Evolutionary conservation across 2,329 filamentous ascomycete species (phyloP), one percentile per base, ranked within the genome.

Genomic region (Xylaria multiplex): DNA sequence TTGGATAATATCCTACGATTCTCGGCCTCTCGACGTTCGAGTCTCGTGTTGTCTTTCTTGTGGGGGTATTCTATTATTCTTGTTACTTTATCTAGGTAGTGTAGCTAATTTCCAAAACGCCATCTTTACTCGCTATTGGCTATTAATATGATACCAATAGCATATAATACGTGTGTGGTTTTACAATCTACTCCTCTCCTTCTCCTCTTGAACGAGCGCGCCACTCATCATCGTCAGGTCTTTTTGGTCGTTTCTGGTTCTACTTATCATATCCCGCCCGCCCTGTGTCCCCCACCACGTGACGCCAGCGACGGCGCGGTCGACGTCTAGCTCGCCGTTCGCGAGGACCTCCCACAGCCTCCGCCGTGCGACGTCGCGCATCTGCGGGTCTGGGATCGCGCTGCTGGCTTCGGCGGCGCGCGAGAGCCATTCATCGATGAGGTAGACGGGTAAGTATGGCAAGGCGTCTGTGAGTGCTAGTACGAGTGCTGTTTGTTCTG

Each of bases 321-420:
- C 92, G 27, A 96, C 90, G 78, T 97, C 93, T 88, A 97, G 91
- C 80, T 97, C 93, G 3, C 93, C 93, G 71, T 86, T 89, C 46
- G 90, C 90, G 9, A 97, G 79, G 2, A 93, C 85, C 64, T 96
- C 90, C 89, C 92, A 93, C 77, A 96, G 91, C 56, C 93, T 83
- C 69, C 88, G 85, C 74, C 89, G 88, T 43, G 90, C 92, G 2
- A 83, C 81, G 53, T 89, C 85, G 49, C 89, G 84, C 82, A 94
- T 87, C 3, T 73, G 77, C 0, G 83, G 79, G 68, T 93, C 89
- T 2, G 82, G 77, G 32, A 97, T 86, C 16, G 80, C 79, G 70
- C 90, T 89, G 65, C 96, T 81, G 14, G 92, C 81, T 54, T 88
- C 84, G 0, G 91, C 93, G 19, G 89, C 84, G 22, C 92, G 79